Base-by-base conservation (phyloP, 768 basidiomycete genomes). In the Rhizopogon sp. region DNA sequence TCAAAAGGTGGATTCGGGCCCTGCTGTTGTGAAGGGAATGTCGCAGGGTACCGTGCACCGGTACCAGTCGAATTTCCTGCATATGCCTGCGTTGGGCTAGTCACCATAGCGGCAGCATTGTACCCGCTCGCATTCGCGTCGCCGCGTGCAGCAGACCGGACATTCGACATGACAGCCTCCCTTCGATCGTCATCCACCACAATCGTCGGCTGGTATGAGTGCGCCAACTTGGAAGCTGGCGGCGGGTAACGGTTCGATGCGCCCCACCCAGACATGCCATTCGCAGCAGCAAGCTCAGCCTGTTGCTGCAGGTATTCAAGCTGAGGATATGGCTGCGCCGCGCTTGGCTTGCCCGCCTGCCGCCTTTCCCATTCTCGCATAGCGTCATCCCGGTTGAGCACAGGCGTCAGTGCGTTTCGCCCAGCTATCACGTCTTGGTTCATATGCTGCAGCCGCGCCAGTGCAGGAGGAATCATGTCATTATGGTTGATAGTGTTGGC, bases 281-380 rank as follows among this genome's bases (percentile, higher is more conserved):
- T 79, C 0, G 82, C 72, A 20, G 84, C 80, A 2, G 82, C 89
- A 61, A 91, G 75, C 70, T 92, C 91, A 1, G 93, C 95, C 66
- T 98, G 95, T 68, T 97, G 93, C 60, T 96, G 92, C 47, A 98
- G 72, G 66, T 82, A 91, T 67, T 96, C 94, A 35, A 98, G 77
- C 64, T 94, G 93, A 6, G 90, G 93, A 63, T 95, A 93, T 25
- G 87, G 85, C 64, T 87, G 84, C 14, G 84, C 81, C n/a, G 83
- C 82, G 11, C 76, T 71, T 1, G 82, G 78, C 62, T 87, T 88
- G 16, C 87, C 90, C 10, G 84, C 73, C 66, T 93, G 90, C 58
- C 94, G 76, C 60, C 93, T 73, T 71, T 98, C 97, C 96, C 96
- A 98, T 72, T 98, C 96, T 42, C 88, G 83, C 77, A 93, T 88